Evolutionary conservation across 345 rosid species (phyloP), one percentile per base, ranked within the genome.

Genomic region (Microcos paniculata): DNA sequence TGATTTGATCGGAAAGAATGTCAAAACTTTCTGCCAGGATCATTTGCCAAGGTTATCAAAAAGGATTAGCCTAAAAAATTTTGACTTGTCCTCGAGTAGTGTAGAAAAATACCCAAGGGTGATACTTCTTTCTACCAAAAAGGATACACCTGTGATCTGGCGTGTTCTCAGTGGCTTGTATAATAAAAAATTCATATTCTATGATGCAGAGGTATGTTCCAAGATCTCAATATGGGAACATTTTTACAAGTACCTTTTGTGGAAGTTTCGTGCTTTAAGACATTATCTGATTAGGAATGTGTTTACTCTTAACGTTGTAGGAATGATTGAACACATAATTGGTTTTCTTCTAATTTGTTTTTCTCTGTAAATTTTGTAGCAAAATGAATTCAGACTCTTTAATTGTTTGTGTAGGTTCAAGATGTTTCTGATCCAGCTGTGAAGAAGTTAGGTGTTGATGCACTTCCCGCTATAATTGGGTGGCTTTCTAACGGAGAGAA

Each of bases 381-480:
- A 23, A 4, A 23, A 18, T 23, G 4, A 51, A 11, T 65, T 40
- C 55, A 8, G 66, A 8, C 42, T 72, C n/a, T 57, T 28, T 40
- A 6, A 19, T 30, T 70, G 35, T 80, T 78, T 74, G 10, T 78
- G 68, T 81, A 94, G 98, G 97, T 90, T 70, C 83, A 74, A n/a
- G 91, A 90, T 83, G 85, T 81, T 68, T 81, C 85, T 70, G 90
- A 90, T 79, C 83, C 91, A 18, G 55, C 67, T 46, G 63, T 86
- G 42, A 83, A 80, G 81, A 84, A 88, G 76, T 74, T 96, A 72
- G 95, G 97, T 18, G 89, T 93, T 24, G 87, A 90, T 51, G 78
- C 90, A 1, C 84, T 93, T 75, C 99, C 99, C 35, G 94, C 99
- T 74, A 73, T 96, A 74, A 91, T 93, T 70, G 98, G 97, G 52